Evolutionary conservation across 2,329 filamentous ascomycete species (phyloP).

Genomic region (Ampelomyces quisqualis): DNA sequence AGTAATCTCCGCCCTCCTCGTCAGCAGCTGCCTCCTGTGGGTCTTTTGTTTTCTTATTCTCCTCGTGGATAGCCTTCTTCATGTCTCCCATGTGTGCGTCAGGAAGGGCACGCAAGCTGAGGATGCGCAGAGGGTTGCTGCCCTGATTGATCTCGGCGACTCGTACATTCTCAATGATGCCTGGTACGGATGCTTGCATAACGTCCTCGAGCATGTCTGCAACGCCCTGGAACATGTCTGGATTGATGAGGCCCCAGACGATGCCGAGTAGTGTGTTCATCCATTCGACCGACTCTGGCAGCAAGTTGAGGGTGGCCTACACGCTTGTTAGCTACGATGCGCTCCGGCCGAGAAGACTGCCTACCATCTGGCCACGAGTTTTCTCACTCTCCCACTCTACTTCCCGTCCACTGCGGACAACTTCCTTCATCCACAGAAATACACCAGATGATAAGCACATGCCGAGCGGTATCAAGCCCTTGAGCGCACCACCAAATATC

Average conservation of each 20-base stretch:
- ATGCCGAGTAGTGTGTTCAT: slow-evolving; percentile 86
- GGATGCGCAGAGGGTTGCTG: slow-evolving; percentile 81
- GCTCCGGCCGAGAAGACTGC: neutral
- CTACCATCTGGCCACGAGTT: slow-evolving; percentile 73
- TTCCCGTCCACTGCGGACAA: slow-evolving; percentile 77
- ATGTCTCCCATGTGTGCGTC: slow-evolving; percentile 79
- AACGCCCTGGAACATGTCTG: slow-evolving; percentile 88
- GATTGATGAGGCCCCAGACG: slow-evolving; percentile 89
- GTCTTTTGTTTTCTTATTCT: slow-evolving; percentile 79
- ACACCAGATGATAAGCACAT: slow-evolving; percentile 73
- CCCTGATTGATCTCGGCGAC: slow-evolving; percentile 95
- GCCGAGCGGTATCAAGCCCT: slow-evolving; percentile 73
- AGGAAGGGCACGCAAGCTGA: slow-evolving; percentile 82
- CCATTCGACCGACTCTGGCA: slow-evolving; percentile 91
- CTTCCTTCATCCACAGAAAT: slow-evolving; percentile 86
- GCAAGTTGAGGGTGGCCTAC: slow-evolving; percentile 77
- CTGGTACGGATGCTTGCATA: slow-evolving; percentile 93
- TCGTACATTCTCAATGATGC: slow-evolving; percentile 89
- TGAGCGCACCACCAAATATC: slow-evolving; percentile 73
- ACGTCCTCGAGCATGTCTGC: slow-evolving; percentile 95
- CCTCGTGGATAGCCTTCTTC: slow-evolving; percentile 75
- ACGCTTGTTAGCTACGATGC: slow-evolving; percentile 2
- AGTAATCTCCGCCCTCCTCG: slow-evolving; percentile 87
- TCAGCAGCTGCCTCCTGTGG: slow-evolving; percentile 84
- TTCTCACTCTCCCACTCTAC: slow-evolving; percentile 88